Conservation (phyloP, 805 yeast species). For the Cyberlindnera sargentensis region DNA sequence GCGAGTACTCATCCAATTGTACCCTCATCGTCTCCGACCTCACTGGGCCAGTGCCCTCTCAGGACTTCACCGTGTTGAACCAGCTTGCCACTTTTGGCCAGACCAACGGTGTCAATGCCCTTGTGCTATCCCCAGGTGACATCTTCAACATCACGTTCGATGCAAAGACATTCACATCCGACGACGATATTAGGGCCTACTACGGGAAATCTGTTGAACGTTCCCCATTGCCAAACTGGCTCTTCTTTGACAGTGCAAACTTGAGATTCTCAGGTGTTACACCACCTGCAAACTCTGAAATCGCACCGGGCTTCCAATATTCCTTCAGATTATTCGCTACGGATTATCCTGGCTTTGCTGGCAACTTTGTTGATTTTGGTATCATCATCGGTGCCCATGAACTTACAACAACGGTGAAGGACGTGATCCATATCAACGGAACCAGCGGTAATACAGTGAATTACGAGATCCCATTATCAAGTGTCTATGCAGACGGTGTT, state of each 20-base stretch:
- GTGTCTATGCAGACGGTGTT: conserved; percentile 58
- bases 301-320: conserved; percentile 80
- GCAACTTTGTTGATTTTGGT: conserved; percentile 61
- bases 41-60: conserved; percentile 45
- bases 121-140: conserved; percentile 67
- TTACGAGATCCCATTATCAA: conserved; percentile 53
- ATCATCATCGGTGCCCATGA: conserved; percentile 85
- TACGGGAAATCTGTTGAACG: conserved; percentile 79
- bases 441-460: conserved; percentile 51
- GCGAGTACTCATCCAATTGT: conserved; percentile 41
- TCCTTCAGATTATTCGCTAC: conserved; percentile 71
- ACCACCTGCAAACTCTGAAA: conserved; percentile 75
- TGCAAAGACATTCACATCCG: conserved; percentile 49
- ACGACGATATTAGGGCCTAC: conserved; percentile 50
- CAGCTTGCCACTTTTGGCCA: conserved; percentile 59
- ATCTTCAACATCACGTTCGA: conserved; percentile 61
- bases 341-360: conserved; percentile 68
- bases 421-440: conserved; percentile 54
- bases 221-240: conserved; percentile 90
- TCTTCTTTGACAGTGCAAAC: conserved; percentile 52
- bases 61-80: conserved; percentile 36
- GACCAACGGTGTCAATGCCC: conserved; percentile 70
- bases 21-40: conserved; percentile 52
- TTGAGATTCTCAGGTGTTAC: conserved; percentile 80
- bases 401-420: conserved; percentile 58